Conservation (phyloP, 2,329 filamentous ascomycete species). For the Periconia sp. region DNA sequence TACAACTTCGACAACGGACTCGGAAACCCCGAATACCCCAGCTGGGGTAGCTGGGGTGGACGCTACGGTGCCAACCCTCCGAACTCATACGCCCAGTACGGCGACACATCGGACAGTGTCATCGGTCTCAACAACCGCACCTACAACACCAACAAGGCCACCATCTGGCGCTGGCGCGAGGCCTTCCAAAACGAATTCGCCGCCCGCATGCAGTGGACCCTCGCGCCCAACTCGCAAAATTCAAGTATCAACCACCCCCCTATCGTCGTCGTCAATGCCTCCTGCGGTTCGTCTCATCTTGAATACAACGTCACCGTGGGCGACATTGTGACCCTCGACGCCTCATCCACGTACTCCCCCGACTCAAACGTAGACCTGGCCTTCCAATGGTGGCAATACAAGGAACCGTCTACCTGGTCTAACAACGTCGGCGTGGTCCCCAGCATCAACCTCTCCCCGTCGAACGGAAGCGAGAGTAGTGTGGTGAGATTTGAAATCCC, state of each 20-base stretch:
- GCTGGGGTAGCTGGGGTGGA: constrained; percentile 52
- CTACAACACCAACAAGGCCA: constrained; percentile 44
- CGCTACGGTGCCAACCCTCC: constrained; percentile 41
- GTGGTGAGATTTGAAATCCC: constrained; percentile 6
- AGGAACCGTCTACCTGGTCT: constrained; percentile 38
- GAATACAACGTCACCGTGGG: constrained; percentile 39
- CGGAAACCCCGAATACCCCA: constrained; percentile 45
- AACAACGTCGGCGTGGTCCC: constrained; percentile 39
- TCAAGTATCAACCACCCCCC: constrained; percentile 45
- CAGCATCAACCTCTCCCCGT: constrained; percentile 8
- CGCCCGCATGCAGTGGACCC: constrained; percentile 49
- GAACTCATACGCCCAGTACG: constrained; percentile 17
- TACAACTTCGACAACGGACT: constrained; percentile 49
- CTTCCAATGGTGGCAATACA: constrained; percentile 52
- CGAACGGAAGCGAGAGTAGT: background rate
- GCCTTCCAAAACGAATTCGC: constrained; percentile 52
- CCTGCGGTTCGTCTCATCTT: constrained; percentile 31
- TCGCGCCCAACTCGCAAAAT: constrained; percentile 5
- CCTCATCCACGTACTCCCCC: constrained; percentile 46
- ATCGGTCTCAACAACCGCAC: constrained; percentile 20
- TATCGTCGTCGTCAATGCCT: constrained; percentile 44
- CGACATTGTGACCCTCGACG: constrained; percentile 42
- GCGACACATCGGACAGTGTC: constrained; percentile 28
- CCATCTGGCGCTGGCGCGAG: constrained; percentile 52
- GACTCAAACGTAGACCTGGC: constrained; percentile 43